A percentile compares a stretch with the other conserved stretches of the same genome.
phyloP scores from a whole-genome alignment of 2,329 filamentous ascomycete genomes.

The Penicillium vulpinum region DNA sequence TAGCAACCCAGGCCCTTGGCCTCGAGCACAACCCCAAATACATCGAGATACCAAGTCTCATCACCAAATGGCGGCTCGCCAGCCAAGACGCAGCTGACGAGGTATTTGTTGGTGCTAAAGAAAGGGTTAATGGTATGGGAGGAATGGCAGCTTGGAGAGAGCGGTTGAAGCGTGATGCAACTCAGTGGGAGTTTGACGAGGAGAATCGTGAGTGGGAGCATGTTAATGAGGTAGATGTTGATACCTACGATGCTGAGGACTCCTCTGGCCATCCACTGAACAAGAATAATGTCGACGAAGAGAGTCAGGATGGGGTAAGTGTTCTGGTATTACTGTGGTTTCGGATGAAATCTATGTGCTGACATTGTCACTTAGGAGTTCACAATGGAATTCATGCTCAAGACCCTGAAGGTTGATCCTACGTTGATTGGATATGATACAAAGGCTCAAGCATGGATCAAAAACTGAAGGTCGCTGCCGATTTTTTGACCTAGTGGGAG shows the following conservation, averaged over 20 bases:
- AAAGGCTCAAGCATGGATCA: slow-evolving; percentile 57
- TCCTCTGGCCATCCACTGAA: slow-evolving; percentile 21
- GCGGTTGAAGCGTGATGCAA: slow-evolving; percentile 47
- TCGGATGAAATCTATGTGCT: background rate
- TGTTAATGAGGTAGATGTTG: slow-evolving; percentile 22
- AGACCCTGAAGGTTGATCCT: slow-evolving; percentile 63
- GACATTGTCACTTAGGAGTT: slow-evolving; percentile 52
- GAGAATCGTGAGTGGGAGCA: slow-evolving; percentile 40
- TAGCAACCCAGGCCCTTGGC: slow-evolving; percentile 53
- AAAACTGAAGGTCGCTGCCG: background rate
- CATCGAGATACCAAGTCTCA: slow-evolving; percentile 57
- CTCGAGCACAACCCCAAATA: slow-evolving; percentile 52
- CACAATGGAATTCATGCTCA: slow-evolving; percentile 70
- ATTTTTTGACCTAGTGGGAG: background rate
- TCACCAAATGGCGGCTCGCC: slow-evolving; percentile 61
- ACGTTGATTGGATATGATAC: slow-evolving; percentile 64
- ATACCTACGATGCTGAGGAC: slow-evolving; percentile 41
- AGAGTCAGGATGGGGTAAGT: slow-evolving; percentile 36
- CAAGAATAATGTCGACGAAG: slow-evolving; percentile 34
- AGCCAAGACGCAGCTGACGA: slow-evolving; percentile 67
- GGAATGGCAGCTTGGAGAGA: slow-evolving; percentile 60
- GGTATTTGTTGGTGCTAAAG: slow-evolving; percentile 61
- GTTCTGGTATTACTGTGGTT: background rate
- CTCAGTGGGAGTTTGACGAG: slow-evolving; percentile 40
- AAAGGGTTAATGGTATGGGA: slow-evolving; percentile 63